A percentile compares a stretch with the other conserved stretches of the same genome.
Evolutionary conservation across 202 grass and related monocot genomes (phyloP).

Genomic region (Zoysia matrella): DNA sequence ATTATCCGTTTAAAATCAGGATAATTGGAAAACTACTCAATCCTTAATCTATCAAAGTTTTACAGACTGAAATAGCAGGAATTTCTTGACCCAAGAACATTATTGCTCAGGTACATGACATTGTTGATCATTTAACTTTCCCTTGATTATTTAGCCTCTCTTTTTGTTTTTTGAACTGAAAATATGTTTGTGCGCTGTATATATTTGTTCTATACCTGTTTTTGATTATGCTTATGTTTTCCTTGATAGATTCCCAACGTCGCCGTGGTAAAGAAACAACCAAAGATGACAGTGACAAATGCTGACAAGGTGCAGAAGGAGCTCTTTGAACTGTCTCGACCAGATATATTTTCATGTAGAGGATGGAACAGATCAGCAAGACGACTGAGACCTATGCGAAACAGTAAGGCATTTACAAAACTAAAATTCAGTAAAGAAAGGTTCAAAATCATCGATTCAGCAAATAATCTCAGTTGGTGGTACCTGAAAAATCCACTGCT

Average conservation of each 20-base stretch:
- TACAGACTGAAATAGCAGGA: no score
- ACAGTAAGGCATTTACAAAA: not conserved
- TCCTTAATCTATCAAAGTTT: no score
- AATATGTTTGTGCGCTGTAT: not conserved
- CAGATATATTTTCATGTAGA: constrained; percentile 87
- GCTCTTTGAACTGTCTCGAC: constrained; percentile 63
- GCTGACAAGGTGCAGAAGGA: constrained; percentile 37
- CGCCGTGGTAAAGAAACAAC: constrained; percentile 48
- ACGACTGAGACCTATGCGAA: constrained; percentile 63
- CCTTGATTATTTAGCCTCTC: not conserved
- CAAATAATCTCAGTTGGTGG: not conserved
- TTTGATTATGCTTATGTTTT: constrained; percentile 58
- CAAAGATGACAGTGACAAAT: constrained; percentile 49
- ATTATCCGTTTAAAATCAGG: not conserved
- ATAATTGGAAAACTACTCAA: no score
- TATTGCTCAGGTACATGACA: not conserved
- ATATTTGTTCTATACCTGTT: constrained; percentile 47
- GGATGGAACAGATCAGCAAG: constrained; percentile 59
- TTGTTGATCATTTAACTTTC: not conserved
- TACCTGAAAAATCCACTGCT: constrained; percentile 77
- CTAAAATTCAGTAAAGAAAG: not conserved
- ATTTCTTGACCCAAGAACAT: not conserved
- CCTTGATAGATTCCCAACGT: constrained; percentile 74
- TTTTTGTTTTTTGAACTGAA: not conserved
- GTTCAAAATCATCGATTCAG: not conserved